A percentile compares a stretch with the other conserved stretches of the same genome.
phyloP scores from a whole-genome alignment of 116 monocot species.

The Thalassia testudinum region DNA sequence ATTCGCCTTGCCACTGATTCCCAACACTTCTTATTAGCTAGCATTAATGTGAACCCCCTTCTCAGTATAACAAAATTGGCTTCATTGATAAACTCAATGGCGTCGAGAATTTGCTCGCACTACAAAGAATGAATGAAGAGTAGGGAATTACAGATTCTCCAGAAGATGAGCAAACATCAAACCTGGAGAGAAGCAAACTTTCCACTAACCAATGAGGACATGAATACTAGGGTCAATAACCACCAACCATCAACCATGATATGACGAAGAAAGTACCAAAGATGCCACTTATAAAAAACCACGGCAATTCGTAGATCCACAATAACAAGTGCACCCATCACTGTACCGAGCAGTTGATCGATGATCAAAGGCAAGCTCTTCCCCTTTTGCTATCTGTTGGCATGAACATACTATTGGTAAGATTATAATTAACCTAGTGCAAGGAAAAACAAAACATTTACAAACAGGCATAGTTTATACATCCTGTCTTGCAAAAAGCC shows the following conservation, averaged over 20 bases:
- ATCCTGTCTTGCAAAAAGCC: slow-evolving; percentile 66
- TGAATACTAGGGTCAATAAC: no score
- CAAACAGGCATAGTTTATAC: slow-evolving; percentile 24
- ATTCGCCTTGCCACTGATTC: no score
- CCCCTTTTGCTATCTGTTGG: slow-evolving; percentile 49
- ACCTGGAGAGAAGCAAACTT: background rate
- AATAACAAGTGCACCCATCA: slow-evolving; percentile 46
- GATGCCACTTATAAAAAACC: slow-evolving; percentile 51
- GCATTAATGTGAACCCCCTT: no score
- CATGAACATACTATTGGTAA: background rate
- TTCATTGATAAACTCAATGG: no score
- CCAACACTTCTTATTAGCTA: no score
- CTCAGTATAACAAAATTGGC: no score
- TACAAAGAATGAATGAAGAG: background rate
- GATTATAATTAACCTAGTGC: background rate
- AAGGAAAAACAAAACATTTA: background rate
- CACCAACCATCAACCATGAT: no score
- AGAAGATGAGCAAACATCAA: background rate
- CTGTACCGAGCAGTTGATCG: slow-evolving; percentile 34
- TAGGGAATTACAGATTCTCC: background rate
- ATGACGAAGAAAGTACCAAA: background rate
- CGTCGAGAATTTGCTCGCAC: background rate
- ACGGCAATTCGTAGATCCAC: slow-evolving; percentile 48
- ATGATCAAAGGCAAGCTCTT: slow-evolving; percentile 82
- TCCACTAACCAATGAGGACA: background rate